These are phyloP conservation scores for Elaeis oleifera DNA, from an alignment of 202 grass and related monocot genomes.

Conservation along the genomic window DNA sequence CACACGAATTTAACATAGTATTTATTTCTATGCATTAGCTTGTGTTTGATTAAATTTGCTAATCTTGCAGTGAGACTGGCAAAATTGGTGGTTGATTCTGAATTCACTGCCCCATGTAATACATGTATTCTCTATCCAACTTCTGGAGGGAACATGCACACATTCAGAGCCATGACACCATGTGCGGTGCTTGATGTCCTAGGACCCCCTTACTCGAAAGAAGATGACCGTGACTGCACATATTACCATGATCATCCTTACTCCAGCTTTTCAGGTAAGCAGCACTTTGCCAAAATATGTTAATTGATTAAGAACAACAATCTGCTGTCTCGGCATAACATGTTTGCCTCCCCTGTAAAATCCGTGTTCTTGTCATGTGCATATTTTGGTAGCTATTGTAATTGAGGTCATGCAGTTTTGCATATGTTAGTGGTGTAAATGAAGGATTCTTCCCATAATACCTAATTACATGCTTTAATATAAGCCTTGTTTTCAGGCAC, in stretches of 20 bases:
- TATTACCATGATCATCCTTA: conserved; percentile 54
- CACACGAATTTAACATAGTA: no score
- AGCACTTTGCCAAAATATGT: background rate
- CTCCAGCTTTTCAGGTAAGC: conserved; percentile 30
- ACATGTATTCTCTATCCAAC: conserved; percentile 54
- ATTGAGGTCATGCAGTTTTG: no score
- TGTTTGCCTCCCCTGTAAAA: no score
- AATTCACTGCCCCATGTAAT: conserved; percentile 42
- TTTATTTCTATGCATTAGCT: background rate
- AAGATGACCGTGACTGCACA: conserved; percentile 44
- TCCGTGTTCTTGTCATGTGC: no score
- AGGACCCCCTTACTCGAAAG: conserved; percentile 49
- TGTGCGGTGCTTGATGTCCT: conserved; percentile 70
- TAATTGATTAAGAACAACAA: no score
- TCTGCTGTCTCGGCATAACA: no score
- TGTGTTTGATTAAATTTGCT: background rate
- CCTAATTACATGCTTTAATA: no score
- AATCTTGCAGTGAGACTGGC: conserved; percentile 32
- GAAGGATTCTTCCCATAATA: no score
- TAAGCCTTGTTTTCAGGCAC: no score
- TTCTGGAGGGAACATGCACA: conserved; percentile 70
- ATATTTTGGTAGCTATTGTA: no score
- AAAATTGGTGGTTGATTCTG: conserved; percentile 39
- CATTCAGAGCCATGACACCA: conserved; percentile 34
- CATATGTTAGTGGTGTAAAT: no score